phyloP scores from a whole-genome alignment of 768 basidiomycete genomes.

The Mycena indigotica region DNA sequence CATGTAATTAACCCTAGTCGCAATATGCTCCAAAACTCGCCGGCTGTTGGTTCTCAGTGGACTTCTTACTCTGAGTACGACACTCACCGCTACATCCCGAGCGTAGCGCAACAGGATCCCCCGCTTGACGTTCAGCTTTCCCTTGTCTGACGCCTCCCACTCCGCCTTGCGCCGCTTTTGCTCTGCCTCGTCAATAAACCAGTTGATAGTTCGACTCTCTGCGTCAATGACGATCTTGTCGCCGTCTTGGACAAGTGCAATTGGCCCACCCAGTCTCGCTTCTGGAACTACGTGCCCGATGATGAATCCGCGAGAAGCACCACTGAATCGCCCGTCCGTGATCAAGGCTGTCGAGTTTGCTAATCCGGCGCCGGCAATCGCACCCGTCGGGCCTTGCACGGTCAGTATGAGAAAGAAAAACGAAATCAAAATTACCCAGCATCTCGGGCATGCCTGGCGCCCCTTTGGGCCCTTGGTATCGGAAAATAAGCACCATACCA shows the following conservation, averaged over 20 bases:
- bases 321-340: constrained; percentile 89
- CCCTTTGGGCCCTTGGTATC: constrained; percentile 89
- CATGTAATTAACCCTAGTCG: constrained; percentile 48
- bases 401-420: constrained; percentile 1
- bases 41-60: constrained; percentile 49
- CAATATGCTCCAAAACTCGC: constrained; percentile 83
- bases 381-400: constrained; percentile 70
- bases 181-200: constrained; percentile 72
- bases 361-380: constrained; percentile 83
- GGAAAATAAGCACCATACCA: constrained; percentile 77
- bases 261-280: constrained; percentile 81
- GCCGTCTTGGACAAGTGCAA: constrained; percentile 84
- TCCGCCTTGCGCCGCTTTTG: constrained; percentile 58
- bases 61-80: neutral
- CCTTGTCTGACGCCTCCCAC: constrained; percentile 72
- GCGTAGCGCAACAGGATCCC: constrained; percentile 82
- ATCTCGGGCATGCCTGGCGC: constrained; percentile 92
- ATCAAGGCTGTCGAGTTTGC: constrained; percentile 78
- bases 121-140: constrained; percentile 65
- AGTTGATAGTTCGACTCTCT: constrained; percentile 63
- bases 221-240: constrained; percentile 79
- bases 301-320: constrained; percentile 63
- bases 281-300: constrained; percentile 61
- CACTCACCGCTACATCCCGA: constrained; percentile 80
- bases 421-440: constrained; percentile 31